Percentiles rank a stretch among this genome's conserved stretches.
These are phyloP conservation scores for Exophiala viscosa DNA, from an alignment of 2,329 filamentous ascomycete genomes.

Conservation along the genomic window DNA sequence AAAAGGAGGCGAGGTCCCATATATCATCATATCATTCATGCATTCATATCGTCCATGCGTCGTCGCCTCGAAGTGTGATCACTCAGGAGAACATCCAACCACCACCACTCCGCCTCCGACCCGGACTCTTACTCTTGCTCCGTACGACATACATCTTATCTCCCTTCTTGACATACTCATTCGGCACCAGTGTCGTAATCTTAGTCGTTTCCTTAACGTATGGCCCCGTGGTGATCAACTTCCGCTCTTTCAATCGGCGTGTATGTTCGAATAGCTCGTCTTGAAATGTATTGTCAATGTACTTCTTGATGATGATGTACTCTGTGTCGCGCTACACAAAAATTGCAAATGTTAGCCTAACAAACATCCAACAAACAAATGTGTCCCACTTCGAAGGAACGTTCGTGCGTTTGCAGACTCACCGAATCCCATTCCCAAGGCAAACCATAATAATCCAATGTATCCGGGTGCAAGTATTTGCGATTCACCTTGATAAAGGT, in stretches of 20 bases:
- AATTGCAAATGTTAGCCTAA: slow-evolving; percentile 23
- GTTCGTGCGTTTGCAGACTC: slow-evolving; percentile 11
- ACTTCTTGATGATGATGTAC: slow-evolving; percentile 69
- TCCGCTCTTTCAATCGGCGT: slow-evolving; percentile 44
- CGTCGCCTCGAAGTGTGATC: background rate
- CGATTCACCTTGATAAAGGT: slow-evolving; percentile 48
- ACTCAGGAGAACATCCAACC: slow-evolving; percentile 19
- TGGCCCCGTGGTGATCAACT: slow-evolving; percentile 24
- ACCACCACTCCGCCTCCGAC: slow-evolving; percentile 17
- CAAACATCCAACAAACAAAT: background rate
- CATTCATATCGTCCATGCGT: background rate
- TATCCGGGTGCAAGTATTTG: slow-evolving; percentile 45
- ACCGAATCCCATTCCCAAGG: slow-evolving; percentile 46
- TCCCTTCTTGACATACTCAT: slow-evolving; percentile 34
- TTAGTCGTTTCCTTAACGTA: slow-evolving; percentile 27
- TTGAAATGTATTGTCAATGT: slow-evolving; percentile 68
- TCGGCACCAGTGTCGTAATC: slow-evolving; percentile 25
- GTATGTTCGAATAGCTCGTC: slow-evolving; percentile 71
- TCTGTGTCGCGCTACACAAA: slow-evolving; percentile 56
- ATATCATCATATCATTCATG: no score
- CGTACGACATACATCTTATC: slow-evolving; percentile 47
- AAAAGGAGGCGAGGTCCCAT: slow-evolving; percentile 2
- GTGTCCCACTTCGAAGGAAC: background rate
- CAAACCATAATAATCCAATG: slow-evolving; percentile 43
- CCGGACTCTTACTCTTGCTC: slow-evolving; percentile 37